Percentiles rank a stretch among this genome's conserved stretches.
Evolutionary conservation across 805 yeast species (phyloP).

Genomic region (Candida dajiaensis): DNA sequence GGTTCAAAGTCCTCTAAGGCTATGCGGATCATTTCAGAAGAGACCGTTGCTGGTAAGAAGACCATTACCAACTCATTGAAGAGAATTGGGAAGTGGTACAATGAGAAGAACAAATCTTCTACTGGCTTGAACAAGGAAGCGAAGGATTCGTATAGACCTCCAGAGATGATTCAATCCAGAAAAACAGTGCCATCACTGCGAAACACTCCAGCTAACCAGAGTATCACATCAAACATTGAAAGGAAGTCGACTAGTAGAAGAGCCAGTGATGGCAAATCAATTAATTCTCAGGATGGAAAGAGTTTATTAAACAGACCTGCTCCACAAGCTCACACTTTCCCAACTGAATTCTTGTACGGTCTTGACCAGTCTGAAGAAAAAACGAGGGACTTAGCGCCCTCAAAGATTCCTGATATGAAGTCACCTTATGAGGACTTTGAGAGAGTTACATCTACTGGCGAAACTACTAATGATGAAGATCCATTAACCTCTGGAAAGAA

Average conservation of each 20-base stretch:
- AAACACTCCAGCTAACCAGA: slow-evolving; percentile 2
- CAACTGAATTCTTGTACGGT: slow-evolving; percentile 21
- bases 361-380: slow-evolving; percentile 9
- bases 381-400: slow-evolving; percentile 15
- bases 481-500: slow-evolving; percentile 9
- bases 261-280: slow-evolving; percentile 6
- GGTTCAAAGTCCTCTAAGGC: slow-evolving; percentile 9
- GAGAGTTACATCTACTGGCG: background rate
- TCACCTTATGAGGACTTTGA: slow-evolving; percentile 11
- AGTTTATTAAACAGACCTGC: slow-evolving; percentile 11
- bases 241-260: slow-evolving; percentile 1
- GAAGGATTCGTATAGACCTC: slow-evolving; percentile 34
- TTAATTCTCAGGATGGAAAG: slow-evolving; percentile 2
- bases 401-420: slow-evolving; percentile 20
- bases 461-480: background rate
- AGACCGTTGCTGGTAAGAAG: slow-evolving; percentile 28
- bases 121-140: background rate
- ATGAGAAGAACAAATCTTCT: slow-evolving; percentile 34
- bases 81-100: slow-evolving; percentile 68
- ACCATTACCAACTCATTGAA: slow-evolving; percentile 42
- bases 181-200: slow-evolving; percentile 29
- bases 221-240: background rate
- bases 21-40: slow-evolving; percentile 22
- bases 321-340: slow-evolving; percentile 24
- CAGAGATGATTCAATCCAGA: slow-evolving; percentile 64